Conservation (phyloP, 2,329 filamentous ascomycete species). For the Arthrocladium fulminans region DNA sequence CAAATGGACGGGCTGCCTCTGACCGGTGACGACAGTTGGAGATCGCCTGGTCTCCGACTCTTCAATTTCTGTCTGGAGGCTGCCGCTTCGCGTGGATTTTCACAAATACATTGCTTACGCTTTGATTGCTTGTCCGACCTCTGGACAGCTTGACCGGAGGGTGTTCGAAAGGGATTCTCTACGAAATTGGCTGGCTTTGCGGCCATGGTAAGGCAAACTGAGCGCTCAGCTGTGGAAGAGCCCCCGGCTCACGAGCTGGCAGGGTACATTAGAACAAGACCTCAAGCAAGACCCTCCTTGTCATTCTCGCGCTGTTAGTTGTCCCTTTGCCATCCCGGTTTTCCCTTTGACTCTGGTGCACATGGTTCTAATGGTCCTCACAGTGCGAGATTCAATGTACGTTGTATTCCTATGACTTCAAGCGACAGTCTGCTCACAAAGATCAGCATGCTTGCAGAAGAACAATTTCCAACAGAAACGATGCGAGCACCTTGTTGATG, state of each 20-base stretch:
- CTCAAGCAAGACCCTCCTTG: conserved; percentile 69
- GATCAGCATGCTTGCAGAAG: conserved; percentile 68
- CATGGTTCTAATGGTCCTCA: conserved; percentile 1
- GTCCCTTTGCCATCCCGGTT: conserved; percentile 1
- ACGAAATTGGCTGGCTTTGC: background rate
- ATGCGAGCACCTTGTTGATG: conserved; percentile 68
- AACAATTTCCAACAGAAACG: conserved; percentile 79
- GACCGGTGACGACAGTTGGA: conserved; percentile 3
- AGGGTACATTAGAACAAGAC: conserved; percentile 52
- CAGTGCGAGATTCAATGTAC: conserved; percentile 86
- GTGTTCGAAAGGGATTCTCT: too few species aligned
- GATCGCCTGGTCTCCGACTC: background rate
- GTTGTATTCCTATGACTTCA: conserved; percentile 6
- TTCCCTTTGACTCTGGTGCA: background rate
- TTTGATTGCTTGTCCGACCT: background rate
- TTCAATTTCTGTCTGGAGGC: background rate
- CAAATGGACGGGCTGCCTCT: background rate
- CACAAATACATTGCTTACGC: background rate
- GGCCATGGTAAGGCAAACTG: background rate
- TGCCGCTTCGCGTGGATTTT: background rate
- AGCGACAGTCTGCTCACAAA: background rate
- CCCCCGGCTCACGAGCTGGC: background rate
- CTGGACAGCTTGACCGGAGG: too few species aligned
- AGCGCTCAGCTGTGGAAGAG: background rate
- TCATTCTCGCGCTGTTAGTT: conserved; percentile 69